Evolutionary conservation across 2,329 filamentous ascomycete species (phyloP), one percentile per base, ranked within the genome.

Genomic region (Sporothrix phasma): DNA sequence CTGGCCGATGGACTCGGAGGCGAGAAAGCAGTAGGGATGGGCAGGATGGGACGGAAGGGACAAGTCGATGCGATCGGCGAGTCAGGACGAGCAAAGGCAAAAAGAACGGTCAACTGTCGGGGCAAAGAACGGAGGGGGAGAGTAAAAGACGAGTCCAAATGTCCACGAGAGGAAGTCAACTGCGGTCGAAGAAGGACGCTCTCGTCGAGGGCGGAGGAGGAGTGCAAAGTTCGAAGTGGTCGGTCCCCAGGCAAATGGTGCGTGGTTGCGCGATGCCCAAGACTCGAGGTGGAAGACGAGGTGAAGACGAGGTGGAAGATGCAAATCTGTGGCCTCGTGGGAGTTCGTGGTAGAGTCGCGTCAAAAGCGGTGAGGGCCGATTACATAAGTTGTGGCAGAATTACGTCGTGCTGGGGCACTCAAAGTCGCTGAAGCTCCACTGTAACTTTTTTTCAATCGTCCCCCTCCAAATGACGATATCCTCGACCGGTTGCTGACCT

Each of bases 391-490:
- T 11, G 5, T 17, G 56, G 56, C 56, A 59, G 56, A 45, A 59
- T 47, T 19, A 8, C 4, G 8, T n/a, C 22, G 51, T 22, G 11
- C 31, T 11, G 31, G n/a, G 10, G 7, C 13, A 7, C 34, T 45
- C n/a, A 41, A 54, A 29, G 31, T 19, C 22, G 59, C 64, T 62
- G 45, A 49, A 65, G 45, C 59, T 62, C 63, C 60, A 62, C 64
- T 45, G 31, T 41, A 56, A 58, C 56, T 62, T 62, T 65, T 64
- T 62, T 49, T 46, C 31, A 17, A 37, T 65, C 64, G 59, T 62
- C 63, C 49, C 63, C 59, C 63, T 49, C 63, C 59, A 15, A 43
- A 39, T 31, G 47, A 11, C 41, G 49, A 61, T 60, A 39, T 26
- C 41, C 17, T 17, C 10, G 8, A 3, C 13, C 8, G 46, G 51